Base-by-base conservation (phyloP, 129 eudicot genomes). In the Deinandra increscens region DNA sequence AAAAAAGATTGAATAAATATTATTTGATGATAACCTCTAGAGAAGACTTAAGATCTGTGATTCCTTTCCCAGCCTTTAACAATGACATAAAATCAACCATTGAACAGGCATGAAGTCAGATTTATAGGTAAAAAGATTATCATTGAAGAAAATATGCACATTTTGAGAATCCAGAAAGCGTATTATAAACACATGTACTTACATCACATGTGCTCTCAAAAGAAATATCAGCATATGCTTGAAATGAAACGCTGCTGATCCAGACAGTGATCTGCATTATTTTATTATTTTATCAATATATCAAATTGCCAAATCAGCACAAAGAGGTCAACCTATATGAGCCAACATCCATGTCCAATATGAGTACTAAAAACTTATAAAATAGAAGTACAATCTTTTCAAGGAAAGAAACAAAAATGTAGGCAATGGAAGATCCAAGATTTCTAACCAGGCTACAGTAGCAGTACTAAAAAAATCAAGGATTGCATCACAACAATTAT, bases 11-110 rank as follows among this genome's bases (percentile, higher is more conserved):
- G 43, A 54, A 60, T 63, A 39, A 23, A 4, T 49, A 14, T 56
- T 34, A 50, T 23, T 56, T 23, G 38, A 54, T 17, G 37, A 68
- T 51, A 74, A 94, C 99, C 99, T 87, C 81, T 51, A 94, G 96
- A 63, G 93, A 78, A 81, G 96, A 23, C 59, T 87, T 89, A 38
- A 94, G 81, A 76, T 94, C 93, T 22, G 99, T 94, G 77, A 94
- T 74, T 61, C 99, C 98, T 75, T 89, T 93, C 81, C 96, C 98
- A 73, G 92, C 95, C 98, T 93, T 77, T 38, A 45, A 23, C 2
- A 69, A 7, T n/a, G 39, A 63, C 19, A 77, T 33, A 65, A 41
- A 49, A 54, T 10, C 39, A 68, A 59, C 56, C 44, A 64, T 36
- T 71, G n/a, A 75, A 48, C 62, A 39, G 13, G 20, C 3, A 64